Evolutionary conservation across 2,329 filamentous ascomycete genomes (phyloP).

Genomic region (Leptoxyphium fumago): DNA sequence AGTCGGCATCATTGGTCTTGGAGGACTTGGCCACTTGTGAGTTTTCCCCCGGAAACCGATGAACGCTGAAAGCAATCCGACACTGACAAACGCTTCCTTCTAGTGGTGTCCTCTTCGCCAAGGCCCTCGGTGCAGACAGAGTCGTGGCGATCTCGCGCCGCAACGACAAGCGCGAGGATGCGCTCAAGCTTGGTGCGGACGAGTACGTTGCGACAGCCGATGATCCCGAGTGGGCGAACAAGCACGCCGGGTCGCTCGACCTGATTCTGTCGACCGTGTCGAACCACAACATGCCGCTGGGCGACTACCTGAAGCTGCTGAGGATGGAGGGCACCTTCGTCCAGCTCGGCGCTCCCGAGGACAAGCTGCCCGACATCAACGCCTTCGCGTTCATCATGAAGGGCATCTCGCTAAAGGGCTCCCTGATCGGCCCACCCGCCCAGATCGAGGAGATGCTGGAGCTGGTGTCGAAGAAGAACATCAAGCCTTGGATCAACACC

Average conservation of each 20-base stretch:
- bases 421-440: slow-evolving; percentile 36
- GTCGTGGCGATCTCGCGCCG: slow-evolving; percentile 51
- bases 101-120: slow-evolving; percentile 50
- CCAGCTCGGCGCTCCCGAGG: slow-evolving; percentile 52
- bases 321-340: slow-evolving; percentile 46
- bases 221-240: slow-evolving; percentile 44
- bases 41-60: background rate
- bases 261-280: slow-evolving; percentile 46
- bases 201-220: slow-evolving; percentile 42
- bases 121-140: slow-evolving; percentile 52
- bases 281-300: slow-evolving; percentile 45
- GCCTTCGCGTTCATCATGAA: slow-evolving; percentile 46
- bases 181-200: slow-evolving; percentile 46
- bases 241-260: slow-evolving; percentile 38
- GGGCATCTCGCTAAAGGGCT: slow-evolving; percentile 31
- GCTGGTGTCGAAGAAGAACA: slow-evolving; percentile 42
- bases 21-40: slow-evolving; percentile 39
- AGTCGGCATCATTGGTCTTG: slow-evolving; percentile 58
- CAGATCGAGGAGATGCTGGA: slow-evolving; percentile 49
- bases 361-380: slow-evolving; percentile 37
- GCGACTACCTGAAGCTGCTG: slow-evolving; percentile 46
- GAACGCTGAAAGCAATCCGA: background rate
- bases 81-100: background rate
- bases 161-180: slow-evolving; percentile 43
- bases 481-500: slow-evolving; percentile 49